Base-by-base conservation (phyloP, 352 stramenopile genomes). In the Phytophthora nicotianae region DNA sequence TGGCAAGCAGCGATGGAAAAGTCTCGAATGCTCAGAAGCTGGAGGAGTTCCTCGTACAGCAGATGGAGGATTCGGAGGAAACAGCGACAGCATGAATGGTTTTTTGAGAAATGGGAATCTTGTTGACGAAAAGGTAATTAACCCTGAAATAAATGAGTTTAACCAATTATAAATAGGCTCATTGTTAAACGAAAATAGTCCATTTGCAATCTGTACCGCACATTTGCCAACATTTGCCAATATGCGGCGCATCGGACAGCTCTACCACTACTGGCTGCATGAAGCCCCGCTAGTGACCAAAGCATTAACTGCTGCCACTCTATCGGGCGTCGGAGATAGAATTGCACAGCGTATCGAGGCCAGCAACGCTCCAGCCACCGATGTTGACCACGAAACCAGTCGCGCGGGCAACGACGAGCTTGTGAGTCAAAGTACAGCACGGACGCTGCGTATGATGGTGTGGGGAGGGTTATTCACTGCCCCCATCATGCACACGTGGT, bases 401-500 rank as follows among this genome's bases (percentile, higher is more conserved):
- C 21, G 16, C 0, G 40, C 40, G 8, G 29, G 60, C 19, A 46
- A 37, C 19, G 29, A 58, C 5, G 41, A 17, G 16, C 19, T 70
- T 16, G 40, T 74, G 21, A 68, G 56, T n/a, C 24, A 61, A 14
- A 74, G 69, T 23, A 65, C 60, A 5, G 72, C 67, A 27, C 71
- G 90, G 40, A 86, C 85, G 16, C 56, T 81, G 16, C 77, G 90
- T 13, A 96, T 95, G 79, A 83, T 94, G 50, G 75, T 95, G 32
- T 97, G 95, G 67, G 90, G 90, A 24, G 83, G 93, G 10, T 53
- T 94, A 14, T 74, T 97, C 35, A 87, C 96, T 62, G 87, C 90
- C 24, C 89, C 90, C 13, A 79, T 78, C 62, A 95, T 93, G 75
- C 89, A 98, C 70, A 95, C 83, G 50, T 97, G 95, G 68, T 97